A percentile compares a stretch with the other conserved stretches of the same genome.
These are phyloP conservation scores for Viola pubescens DNA, from an alignment of 441 rosid species.

Conservation along the genomic window DNA sequence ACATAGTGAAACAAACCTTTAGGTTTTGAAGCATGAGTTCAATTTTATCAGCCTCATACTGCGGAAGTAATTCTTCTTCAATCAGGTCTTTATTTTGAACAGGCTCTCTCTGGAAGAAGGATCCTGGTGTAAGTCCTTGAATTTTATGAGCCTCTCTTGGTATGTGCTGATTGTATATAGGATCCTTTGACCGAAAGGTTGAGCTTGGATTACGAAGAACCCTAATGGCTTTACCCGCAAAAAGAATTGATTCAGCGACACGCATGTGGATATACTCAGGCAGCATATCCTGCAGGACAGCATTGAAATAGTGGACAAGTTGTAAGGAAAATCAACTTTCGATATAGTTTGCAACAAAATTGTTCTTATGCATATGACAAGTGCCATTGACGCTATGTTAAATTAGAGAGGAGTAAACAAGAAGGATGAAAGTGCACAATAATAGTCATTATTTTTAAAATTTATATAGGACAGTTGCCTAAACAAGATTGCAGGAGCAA, in stretches of 20 bases:
- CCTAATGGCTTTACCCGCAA: slow-evolving; percentile 96
- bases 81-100: slow-evolving; percentile 37
- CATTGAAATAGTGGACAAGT: slow-evolving; percentile 17
- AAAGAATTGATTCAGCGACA: slow-evolving; percentile 85
- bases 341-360: neutral
- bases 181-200: slow-evolving; percentile 56
- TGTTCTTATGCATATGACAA: too few relatives aligned
- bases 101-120: slow-evolving; percentile 49
- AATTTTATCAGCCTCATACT: slow-evolving; percentile 89
- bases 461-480: too few relatives aligned
- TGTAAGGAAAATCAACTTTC: slow-evolving; percentile 9
- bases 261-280: slow-evolving; percentile 87
- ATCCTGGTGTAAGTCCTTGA: slow-evolving; percentile 46
- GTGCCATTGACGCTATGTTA: too few relatives aligned
- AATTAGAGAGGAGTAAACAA: too few relatives aligned
- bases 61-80: slow-evolving; percentile 85
- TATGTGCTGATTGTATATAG: slow-evolving; percentile 40
- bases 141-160: slow-evolving; percentile 46
- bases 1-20: slow-evolving; percentile 44
- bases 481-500: too few relatives aligned
- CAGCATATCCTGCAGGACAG: slow-evolving; percentile 79
- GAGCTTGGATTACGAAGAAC: slow-evolving; percentile 87
- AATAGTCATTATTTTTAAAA: too few relatives aligned
- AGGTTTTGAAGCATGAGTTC: slow-evolving; percentile 82
- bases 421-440: too few relatives aligned